These are phyloP conservation scores for Wickerhamomyces sydowiorum DNA, from an alignment of 805 yeast genomes.

Conservation along the genomic window DNA sequence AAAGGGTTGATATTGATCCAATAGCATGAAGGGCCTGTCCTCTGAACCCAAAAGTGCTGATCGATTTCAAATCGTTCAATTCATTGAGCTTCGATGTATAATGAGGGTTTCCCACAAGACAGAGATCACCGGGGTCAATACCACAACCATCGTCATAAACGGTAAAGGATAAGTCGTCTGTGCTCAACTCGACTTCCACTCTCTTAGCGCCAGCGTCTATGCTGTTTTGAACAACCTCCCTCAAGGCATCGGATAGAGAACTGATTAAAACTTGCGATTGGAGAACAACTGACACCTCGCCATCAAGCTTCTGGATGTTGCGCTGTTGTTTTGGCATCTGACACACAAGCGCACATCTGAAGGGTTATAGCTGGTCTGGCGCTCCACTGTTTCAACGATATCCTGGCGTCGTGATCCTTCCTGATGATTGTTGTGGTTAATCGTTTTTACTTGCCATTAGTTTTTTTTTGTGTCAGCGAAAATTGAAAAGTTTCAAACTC, in stretches of 20 bases:
- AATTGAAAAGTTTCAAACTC: background rate
- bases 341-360: background rate
- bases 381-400: too few relatives aligned
- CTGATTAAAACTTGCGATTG: constrained; percentile 29
- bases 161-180: constrained; percentile 25
- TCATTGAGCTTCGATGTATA: constrained; percentile 47
- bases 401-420: too few relatives aligned
- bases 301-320: background rate
- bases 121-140: constrained; percentile 39
- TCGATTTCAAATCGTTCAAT: constrained; percentile 30
- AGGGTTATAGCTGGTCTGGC: too few relatives aligned
- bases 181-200: constrained; percentile 30
- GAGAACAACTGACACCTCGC: background rate
- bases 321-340: background rate
- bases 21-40: constrained; percentile 63
- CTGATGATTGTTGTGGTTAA: too few relatives aligned
- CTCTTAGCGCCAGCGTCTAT: constrained; percentile 42
- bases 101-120: constrained; percentile 37
- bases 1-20: constrained; percentile 34
- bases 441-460: too few relatives aligned
- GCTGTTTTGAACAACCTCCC: constrained; percentile 46
- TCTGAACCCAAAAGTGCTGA: constrained; percentile 53
- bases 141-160: constrained; percentile 71
- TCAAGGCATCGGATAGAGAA: constrained; percentile 32
- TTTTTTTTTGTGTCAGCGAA: background rate